phyloP scores from a whole-genome alignment of 2,329 filamentous ascomycete species.

The Epichloe brachyelytri region DNA sequence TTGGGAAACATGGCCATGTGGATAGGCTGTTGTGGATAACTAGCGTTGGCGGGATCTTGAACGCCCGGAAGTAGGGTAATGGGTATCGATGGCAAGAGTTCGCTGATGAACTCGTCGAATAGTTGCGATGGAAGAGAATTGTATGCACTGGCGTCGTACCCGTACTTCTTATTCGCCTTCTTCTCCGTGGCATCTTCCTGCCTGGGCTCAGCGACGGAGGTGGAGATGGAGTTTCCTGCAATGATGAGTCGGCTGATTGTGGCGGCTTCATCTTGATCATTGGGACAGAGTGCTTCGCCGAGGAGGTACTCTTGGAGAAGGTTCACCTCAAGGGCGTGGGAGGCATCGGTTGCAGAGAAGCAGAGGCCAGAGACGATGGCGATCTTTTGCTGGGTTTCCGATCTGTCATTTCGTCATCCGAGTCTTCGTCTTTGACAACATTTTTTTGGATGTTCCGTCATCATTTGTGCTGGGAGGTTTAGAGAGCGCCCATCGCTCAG shows the following conservation, averaged over 20 bases:
- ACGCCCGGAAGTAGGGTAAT: slow-evolving; percentile 79
- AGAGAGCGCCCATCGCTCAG: slow-evolving; percentile 62
- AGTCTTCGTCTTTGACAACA: slow-evolving; percentile 24
- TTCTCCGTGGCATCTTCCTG: slow-evolving; percentile 32
- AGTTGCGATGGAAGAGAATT: slow-evolving; percentile 74
- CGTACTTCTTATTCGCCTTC: slow-evolving; percentile 63
- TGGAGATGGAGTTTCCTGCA: slow-evolving; percentile 81
- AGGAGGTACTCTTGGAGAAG: slow-evolving; percentile 79
- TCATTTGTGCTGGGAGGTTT: slow-evolving; percentile 27
- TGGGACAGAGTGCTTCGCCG: slow-evolving; percentile 58
- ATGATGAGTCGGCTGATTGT: slow-evolving; percentile 78
- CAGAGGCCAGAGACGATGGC: slow-evolving; percentile 81
- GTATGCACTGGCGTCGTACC: slow-evolving; percentile 81
- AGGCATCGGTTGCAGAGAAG: slow-evolving; percentile 61
- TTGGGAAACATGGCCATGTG: slow-evolving; percentile 84
- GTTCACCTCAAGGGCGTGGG: slow-evolving; percentile 61
- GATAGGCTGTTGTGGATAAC: slow-evolving; percentile 84
- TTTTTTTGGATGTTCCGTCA: slow-evolving; percentile 18
- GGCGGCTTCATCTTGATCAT: slow-evolving; percentile 44
- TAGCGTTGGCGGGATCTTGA: slow-evolving; percentile 76
- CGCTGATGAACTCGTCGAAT: slow-evolving; percentile 70
- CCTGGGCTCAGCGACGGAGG: slow-evolving; percentile 28
- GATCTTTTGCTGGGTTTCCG: slow-evolving; percentile 40
- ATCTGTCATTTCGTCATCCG: slow-evolving; percentile 45
- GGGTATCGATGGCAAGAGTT: slow-evolving; percentile 73